Evolutionary conservation across 352 stramenopile genomes (phyloP).

Genomic region (Globisporangium perplexum): DNA sequence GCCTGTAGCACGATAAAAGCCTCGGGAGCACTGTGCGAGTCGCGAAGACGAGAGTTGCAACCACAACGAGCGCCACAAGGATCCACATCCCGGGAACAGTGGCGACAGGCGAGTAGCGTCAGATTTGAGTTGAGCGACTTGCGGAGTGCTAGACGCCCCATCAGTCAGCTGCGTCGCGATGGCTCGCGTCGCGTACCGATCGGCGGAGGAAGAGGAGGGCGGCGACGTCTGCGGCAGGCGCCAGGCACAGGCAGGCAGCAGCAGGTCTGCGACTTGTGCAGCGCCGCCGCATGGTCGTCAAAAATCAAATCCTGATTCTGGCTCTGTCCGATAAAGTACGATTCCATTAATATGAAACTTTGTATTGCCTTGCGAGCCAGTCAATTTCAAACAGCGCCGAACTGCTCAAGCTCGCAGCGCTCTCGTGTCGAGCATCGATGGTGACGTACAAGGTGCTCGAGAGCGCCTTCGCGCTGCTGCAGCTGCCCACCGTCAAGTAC

Average conservation of each 20-base stretch:
- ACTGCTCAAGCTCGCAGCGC: too few relatives aligned
- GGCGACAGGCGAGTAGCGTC: too few relatives aligned
- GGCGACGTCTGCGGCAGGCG: too few relatives aligned
- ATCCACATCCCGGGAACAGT: constrained; percentile 3
- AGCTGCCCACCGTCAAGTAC: constrained; percentile 1
- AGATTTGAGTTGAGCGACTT: background rate
- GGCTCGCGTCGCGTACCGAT: background rate
- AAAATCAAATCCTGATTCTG: background rate
- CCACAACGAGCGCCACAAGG: constrained; percentile 1
- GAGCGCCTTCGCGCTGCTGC: constrained; percentile 2
- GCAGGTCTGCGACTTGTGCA: background rate
- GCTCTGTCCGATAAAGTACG: background rate
- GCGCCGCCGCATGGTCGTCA: too few relatives aligned
- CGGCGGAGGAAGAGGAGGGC: background rate
- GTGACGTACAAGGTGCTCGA: background rate
- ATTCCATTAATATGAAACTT: background rate
- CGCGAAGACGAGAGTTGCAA: background rate
- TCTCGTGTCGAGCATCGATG: too few relatives aligned
- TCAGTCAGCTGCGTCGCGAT: too few relatives aligned
- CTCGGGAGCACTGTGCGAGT: background rate
- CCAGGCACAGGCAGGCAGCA: background rate
- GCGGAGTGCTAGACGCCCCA: too few relatives aligned
- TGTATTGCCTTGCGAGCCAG: background rate
- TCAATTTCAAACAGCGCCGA: too few relatives aligned
- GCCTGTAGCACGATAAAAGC: background rate